Conservation (phyloP, 495 filamentous ascomycete species). For the Hypomontagnella submonticulosa region DNA sequence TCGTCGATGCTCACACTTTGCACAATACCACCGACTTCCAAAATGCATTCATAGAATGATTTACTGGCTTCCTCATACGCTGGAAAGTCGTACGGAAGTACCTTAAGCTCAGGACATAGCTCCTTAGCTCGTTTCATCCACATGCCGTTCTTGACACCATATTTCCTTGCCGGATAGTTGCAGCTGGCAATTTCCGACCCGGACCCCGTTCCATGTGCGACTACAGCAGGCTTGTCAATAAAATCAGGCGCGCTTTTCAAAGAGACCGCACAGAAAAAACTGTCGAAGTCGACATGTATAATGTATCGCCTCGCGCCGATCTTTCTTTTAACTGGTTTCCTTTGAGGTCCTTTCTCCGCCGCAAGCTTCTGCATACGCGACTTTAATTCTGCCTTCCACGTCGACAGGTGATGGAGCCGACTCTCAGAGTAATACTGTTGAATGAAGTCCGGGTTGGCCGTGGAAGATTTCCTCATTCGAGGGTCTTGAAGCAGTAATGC, state of each 20-base stretch:
- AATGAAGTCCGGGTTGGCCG: constrained; percentile 89
- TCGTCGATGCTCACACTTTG: constrained; percentile 98
- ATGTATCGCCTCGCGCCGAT: constrained; percentile 81
- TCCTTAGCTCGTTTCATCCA: constrained; percentile 94
- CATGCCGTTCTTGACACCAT: constrained; percentile 95
- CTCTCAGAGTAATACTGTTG: constrained; percentile 95
- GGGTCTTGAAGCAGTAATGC: constrained; percentile 82
- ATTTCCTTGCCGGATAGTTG: constrained; percentile 89
- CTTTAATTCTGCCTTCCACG: constrained; percentile 94
- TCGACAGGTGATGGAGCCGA: constrained; percentile 91
- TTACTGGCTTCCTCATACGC: constrained; percentile 93
- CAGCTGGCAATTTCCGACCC: constrained; percentile 97
- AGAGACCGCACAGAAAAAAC: constrained; percentile 96
- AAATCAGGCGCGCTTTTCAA: constrained; percentile 79
- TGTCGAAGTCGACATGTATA: constrained; percentile 96
- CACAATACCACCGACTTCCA: constrained; percentile 81
- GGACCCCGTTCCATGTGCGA: constrained; percentile 85
- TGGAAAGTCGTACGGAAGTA: constrained; percentile 92
- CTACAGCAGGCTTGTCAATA: constrained; percentile 82
- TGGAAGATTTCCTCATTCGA: constrained; percentile 82
- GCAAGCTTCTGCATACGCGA: constrained; percentile 82
- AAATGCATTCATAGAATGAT: constrained; percentile 84
- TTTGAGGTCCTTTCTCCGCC: constrained; percentile 63
- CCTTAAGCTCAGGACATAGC: constrained; percentile 83
- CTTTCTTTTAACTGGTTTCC: constrained; percentile 53